phyloP scores from a whole-genome alignment of 495 filamentous ascomycete genomes.

The Astrothelium subdiscretum region DNA sequence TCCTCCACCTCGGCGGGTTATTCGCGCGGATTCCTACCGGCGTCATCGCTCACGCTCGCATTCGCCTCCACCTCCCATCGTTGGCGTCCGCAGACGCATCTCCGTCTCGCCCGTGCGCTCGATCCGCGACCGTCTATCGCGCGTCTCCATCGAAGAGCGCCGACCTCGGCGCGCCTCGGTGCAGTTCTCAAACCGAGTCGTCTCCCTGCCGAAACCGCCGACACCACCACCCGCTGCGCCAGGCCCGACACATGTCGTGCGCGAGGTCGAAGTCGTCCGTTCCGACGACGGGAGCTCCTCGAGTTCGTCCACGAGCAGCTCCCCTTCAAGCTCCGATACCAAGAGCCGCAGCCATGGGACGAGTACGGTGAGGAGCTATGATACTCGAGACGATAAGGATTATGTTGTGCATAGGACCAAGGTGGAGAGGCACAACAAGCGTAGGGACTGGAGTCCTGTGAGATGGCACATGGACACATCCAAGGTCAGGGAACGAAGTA shows the following conservation, averaged over 20 bases:
- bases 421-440: conserved; percentile 5
- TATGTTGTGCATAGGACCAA: conserved; percentile 1
- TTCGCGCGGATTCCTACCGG: neutral
- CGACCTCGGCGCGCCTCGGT: neutral
- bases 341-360: neutral
- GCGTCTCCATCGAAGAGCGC: neutral
- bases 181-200: neutral
- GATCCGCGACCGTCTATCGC: neutral
- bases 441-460: conserved; percentile 7
- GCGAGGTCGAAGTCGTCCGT: neutral
- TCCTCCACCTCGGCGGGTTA: neutral
- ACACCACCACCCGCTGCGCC: neutral
- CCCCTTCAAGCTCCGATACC: neutral
- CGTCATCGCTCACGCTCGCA: neutral
- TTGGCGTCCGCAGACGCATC: neutral
- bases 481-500: neutral
- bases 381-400: conserved; percentile 8
- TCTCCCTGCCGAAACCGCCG: neutral
- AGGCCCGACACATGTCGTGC: neutral
- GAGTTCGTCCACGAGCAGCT: neutral
- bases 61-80: neutral
- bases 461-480: conserved; percentile 8
- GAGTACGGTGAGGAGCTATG: conserved; percentile 7
- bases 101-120: neutral
- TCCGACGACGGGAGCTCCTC: neutral